These are phyloP conservation scores for Auricularia sp. DNA, from an alignment of 768 basidiomycete species.

Conservation along the genomic window DNA sequence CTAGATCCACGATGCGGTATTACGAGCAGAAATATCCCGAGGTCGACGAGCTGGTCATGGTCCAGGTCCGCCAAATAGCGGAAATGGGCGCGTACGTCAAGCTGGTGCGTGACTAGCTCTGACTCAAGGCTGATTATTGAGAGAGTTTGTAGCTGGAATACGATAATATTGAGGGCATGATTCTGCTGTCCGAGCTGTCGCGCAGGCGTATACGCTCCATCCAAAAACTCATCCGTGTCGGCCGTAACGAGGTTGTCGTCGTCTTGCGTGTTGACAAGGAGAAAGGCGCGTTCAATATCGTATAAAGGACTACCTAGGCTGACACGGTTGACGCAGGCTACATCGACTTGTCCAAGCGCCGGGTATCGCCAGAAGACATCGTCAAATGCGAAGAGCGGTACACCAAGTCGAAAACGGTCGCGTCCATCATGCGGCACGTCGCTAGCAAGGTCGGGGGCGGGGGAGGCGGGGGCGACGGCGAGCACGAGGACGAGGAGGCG, in stretches of 20 bases:
- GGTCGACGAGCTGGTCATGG: constrained; percentile 98
- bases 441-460: constrained; percentile 61
- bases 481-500: constrained; percentile 31
- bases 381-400: constrained; percentile 98
- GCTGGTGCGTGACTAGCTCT: constrained; percentile 46
- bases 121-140: background rate
- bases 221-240: constrained; percentile 95
- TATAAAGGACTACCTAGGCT: background rate
- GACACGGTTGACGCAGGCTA: constrained; percentile 51
- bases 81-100: constrained; percentile 99
- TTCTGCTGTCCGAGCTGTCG: constrained; percentile 94
- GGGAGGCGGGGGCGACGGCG: constrained; percentile 20
- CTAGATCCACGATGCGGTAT: constrained; percentile 57
- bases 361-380: constrained; percentile 96
- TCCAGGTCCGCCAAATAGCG: constrained; percentile 96
- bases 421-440: constrained; percentile 86
- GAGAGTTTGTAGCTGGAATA: constrained; percentile 70
- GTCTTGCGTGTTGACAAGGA: constrained; percentile 98
- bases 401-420: constrained; percentile 95
- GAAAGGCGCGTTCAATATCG: constrained; percentile 57
- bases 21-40: constrained; percentile 91
- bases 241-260: constrained; percentile 96
- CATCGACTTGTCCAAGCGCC: constrained; percentile 96
- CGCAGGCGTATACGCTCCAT: constrained; percentile 93
- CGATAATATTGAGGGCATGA: constrained; percentile 99